Evolutionary conservation across 169 alveolate species (phyloP), one percentile per base, ranked within the genome.

Genomic region (Toxoplasma gondii): DNA sequence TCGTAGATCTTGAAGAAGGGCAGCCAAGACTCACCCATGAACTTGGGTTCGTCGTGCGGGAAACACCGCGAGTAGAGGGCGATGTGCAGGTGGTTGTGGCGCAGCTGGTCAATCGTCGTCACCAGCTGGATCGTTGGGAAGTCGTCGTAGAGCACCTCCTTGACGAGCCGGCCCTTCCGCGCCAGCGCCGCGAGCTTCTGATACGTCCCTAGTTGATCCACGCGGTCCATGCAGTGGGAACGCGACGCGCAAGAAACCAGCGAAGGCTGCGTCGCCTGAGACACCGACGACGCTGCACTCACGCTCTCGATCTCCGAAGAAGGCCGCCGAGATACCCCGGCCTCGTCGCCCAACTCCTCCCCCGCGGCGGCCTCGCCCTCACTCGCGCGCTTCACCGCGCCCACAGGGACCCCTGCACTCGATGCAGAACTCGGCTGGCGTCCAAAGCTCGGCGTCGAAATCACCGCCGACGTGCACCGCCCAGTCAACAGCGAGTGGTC

Each of bases 1-100:
- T 95, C 96, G 44, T 84, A 95, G 36, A 95, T 34, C 74, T 95
- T 95, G 74, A 92, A 86, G 80, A 95, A 95, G 49, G 96, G 96
- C 36, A 95, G 78, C 96, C 96, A 95, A 64, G 88, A 38, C 92
- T 95, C 96, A 24, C 96, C 96, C 43, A 16, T 49, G 38, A 95
- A 45, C 88, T 54, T 88, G 34, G 94, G 94, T 12, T 22, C 53
- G 74, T 78, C 92, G 0, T 2, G n/a, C 22, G 82, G 83, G 43
- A 94, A 88, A 39, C 88, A 38, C 31, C 53, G 29, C 84, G 91
- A 34, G 86, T 91, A 93, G 58, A 94, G 67, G 12, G 80, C 41
- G 12, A 94, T 43, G 43, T 91, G 88, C 67, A 94, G 38, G 91
- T 94, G 92, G 36, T 94, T 54, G 44, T 92, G 94, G 43, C 95